Conservation (phyloP, 2,329 filamentous ascomycete genomes). For the Colletotrichum aenigma region DNA sequence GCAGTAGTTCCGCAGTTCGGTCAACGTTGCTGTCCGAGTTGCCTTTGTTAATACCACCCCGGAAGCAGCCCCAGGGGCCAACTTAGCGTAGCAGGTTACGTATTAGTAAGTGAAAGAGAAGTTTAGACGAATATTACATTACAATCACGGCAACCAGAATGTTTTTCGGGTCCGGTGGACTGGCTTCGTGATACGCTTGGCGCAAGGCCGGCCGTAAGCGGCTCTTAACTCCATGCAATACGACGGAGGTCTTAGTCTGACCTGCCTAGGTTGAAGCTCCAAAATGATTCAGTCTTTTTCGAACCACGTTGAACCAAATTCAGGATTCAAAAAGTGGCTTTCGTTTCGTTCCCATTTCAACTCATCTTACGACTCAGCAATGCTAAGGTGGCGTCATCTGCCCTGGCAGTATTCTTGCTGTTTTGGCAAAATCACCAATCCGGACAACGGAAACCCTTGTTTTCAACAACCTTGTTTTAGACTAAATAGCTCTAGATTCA, state of each 20-base stretch:
- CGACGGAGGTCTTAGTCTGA: not conserved
- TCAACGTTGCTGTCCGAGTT: not conserved
- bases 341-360: not conserved
- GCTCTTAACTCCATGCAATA: not conserved
- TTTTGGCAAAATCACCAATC: too few relatives aligned
- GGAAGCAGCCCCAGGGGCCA: not conserved
- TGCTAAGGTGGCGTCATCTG: not conserved
- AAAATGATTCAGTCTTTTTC: not conserved
- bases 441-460: not conserved
- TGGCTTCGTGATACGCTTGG: not conserved
- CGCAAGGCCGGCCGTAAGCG: not conserved
- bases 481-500: too few relatives aligned
- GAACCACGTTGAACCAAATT: not conserved
- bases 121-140: too few relatives aligned
- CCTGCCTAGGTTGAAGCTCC: not conserved
- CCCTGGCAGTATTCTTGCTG: too few relatives aligned
- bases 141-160: too few relatives aligned
- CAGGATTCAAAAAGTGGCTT: not conserved
- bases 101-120: not conserved
- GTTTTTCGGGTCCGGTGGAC: too few relatives aligned
- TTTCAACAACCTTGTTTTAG: not conserved
- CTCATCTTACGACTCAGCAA: not conserved
- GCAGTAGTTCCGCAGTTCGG: not conserved
- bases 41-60: not conserved
- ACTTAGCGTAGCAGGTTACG: rapidly evolving